Conservation (phyloP, 2,329 filamentous ascomycete species). For the Mariannaea sp. region DNA sequence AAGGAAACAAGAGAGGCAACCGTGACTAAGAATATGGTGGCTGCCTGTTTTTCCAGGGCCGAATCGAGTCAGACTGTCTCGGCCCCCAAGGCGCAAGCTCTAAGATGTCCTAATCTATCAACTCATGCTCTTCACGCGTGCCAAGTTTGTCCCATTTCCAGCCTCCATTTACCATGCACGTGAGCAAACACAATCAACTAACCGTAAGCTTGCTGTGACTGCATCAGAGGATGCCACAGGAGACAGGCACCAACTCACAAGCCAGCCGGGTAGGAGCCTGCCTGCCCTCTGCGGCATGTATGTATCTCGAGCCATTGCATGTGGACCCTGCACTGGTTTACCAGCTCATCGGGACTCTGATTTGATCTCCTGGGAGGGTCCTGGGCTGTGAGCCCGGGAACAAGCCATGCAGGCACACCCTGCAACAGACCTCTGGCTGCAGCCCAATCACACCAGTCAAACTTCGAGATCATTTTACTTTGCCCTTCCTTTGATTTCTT, state of each 20-base stretch:
- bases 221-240: background rate
- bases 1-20: background rate
- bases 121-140: background rate
- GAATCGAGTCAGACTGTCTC: background rate
- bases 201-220: background rate
- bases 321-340: background rate
- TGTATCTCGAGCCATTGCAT: background rate
- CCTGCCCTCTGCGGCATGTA: too few species aligned
- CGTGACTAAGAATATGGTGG: background rate
- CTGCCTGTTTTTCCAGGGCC: background rate
- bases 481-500: constrained; percentile 17
- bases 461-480: constrained; percentile 2
- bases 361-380: background rate
- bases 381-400: background rate
- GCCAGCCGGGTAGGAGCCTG: background rate
- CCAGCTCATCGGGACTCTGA: background rate
- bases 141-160: background rate
- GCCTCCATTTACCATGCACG: background rate
- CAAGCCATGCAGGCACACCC: background rate
- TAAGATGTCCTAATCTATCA: background rate
- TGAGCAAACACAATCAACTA: background rate
- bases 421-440: background rate
- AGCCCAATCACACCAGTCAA: background rate
- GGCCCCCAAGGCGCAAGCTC: background rate
- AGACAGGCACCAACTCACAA: background rate